Evolutionary conservation across 805 yeast species (phyloP).

Genomic region (Metschnikowia amazonensis): DNA sequence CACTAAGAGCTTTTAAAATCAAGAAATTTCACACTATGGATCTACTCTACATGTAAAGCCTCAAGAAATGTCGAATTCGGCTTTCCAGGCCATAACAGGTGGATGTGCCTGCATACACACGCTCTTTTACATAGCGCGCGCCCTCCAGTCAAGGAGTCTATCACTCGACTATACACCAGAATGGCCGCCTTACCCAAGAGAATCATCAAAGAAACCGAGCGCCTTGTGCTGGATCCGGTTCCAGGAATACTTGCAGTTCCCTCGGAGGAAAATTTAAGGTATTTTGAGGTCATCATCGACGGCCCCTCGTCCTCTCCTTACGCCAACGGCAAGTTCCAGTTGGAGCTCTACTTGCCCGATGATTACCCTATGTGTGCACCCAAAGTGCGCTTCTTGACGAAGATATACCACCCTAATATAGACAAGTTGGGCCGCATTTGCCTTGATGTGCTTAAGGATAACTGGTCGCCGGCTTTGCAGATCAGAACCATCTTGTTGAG

Average conservation of each 20-base stretch:
- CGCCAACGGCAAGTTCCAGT: slow-evolving; percentile 70
- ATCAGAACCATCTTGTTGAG: slow-evolving; percentile 88
- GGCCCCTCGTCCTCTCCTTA: slow-evolving; percentile 93
- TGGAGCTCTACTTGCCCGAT: slow-evolving; percentile 89
- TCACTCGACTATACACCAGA: not conserved
- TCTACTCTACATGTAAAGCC: too few relatives aligned
- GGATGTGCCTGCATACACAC: slow-evolving; percentile 1
- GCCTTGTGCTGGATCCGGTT: slow-evolving; percentile 89
- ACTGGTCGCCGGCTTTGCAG: slow-evolving; percentile 98
- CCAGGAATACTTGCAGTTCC: slow-evolving; percentile 94
- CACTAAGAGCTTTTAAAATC: too few relatives aligned
- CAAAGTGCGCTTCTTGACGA: slow-evolving; percentile 87
- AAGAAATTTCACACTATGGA: too few relatives aligned
- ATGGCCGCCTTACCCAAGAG: slow-evolving; percentile 80
- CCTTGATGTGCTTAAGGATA: slow-evolving; percentile 87
- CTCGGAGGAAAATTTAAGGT: slow-evolving; percentile 88
- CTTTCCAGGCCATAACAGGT: too few relatives aligned
- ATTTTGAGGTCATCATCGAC: slow-evolving; percentile 85
- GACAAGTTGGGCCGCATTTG: slow-evolving; percentile 95
- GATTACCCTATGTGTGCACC: slow-evolving; percentile 99
- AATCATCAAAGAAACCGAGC: slow-evolving; percentile 93
- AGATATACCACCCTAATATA: slow-evolving; percentile 94
- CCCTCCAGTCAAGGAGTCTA: not conserved
- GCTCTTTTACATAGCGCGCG: not conserved
- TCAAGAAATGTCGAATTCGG: too few relatives aligned